A percentile compares a stretch with the other conserved stretches of the same genome.
Evolutionary conservation across 768 basidiomycete genomes (phyloP).

Genomic region (Amanita muscaria): DNA sequence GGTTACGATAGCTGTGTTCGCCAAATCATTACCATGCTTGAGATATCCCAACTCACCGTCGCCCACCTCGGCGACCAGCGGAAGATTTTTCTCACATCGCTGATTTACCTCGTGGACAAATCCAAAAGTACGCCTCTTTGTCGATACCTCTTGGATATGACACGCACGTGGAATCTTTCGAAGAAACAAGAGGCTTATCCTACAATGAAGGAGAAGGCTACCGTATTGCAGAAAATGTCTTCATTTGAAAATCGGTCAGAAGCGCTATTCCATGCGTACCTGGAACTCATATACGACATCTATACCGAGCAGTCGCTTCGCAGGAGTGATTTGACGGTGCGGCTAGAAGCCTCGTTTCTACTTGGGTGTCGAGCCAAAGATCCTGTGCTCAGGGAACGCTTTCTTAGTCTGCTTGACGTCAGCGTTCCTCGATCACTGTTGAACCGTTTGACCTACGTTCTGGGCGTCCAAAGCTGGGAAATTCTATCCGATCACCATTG

Average conservation of each 20-base stretch:
- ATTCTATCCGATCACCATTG: conserved; percentile 86
- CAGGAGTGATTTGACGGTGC: conserved; percentile 87
- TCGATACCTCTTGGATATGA: conserved; percentile 76
- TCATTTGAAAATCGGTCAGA: conserved; percentile 75
- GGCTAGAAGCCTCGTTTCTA: conserved; percentile 89
- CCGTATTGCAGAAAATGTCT: conserved; percentile 80
- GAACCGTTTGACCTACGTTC: conserved; percentile 78
- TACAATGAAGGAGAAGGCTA: conserved; percentile 93
- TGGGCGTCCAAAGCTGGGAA: conserved; percentile 95
- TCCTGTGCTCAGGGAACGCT: conserved; percentile 65
- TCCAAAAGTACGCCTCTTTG: conserved; percentile 75
- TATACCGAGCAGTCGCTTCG: conserved; percentile 82
- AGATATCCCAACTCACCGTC: conserved; percentile 78
- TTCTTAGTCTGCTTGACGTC: conserved; percentile 84
- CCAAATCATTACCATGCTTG: conserved; percentile 68
- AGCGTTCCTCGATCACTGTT: conserved; percentile 80
- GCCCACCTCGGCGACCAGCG: conserved; percentile 81
- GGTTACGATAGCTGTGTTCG: conserved; percentile 56
- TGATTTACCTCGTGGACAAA: conserved; percentile 81
- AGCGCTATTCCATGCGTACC: conserved; percentile 70
- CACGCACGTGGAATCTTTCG: conserved; percentile 78
- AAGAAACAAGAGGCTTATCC: conserved; percentile 79
- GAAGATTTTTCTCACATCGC: conserved; percentile 64
- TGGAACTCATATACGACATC: conserved; percentile 88
- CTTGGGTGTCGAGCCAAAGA: conserved; percentile 86